Conservation (phyloP, 306 rosid species). For the Biancaea sappan region DNA sequence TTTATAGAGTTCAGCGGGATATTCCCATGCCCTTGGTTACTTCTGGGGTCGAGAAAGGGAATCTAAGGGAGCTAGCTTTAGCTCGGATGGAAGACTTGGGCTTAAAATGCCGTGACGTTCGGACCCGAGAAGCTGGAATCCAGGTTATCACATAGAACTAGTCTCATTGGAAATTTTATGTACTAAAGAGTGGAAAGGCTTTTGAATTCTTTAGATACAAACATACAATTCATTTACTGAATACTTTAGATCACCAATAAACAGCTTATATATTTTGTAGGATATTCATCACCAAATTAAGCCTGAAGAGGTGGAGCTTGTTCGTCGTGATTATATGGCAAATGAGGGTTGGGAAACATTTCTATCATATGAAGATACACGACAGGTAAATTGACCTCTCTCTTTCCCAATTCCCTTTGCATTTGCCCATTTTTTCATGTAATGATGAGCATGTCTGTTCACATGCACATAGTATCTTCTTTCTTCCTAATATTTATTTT, state of each 20-base stretch:
- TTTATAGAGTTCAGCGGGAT: constrained; percentile 97
- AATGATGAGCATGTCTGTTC: neutral
- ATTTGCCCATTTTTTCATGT: neutral
- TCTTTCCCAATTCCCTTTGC: neutral
- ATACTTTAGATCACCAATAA: constrained; percentile 17
- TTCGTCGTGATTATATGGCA: constrained; percentile 89
- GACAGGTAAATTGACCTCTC: constrained; percentile 60
- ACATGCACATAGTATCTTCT: neutral
- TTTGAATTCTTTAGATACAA: constrained; percentile 15
- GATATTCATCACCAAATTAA: constrained; percentile 93
- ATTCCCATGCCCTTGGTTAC: constrained; percentile 99
- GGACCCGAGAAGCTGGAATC: constrained; percentile 97
- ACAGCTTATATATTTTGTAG: constrained; percentile 44
- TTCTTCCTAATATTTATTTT: constrained; percentile 11
- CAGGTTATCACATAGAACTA: constrained; percentile 57
- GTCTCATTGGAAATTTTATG: constrained; percentile 24
- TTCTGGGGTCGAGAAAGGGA: constrained; percentile 98
- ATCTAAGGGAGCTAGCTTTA: constrained; percentile 89
- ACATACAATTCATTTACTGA: neutral
- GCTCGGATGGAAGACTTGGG: constrained; percentile 99
- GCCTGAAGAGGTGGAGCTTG: constrained; percentile 96
- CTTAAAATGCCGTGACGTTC: constrained; percentile 94
- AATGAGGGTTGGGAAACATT: constrained; percentile 99
- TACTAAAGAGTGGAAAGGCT: constrained; percentile 4
- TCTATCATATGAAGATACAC: constrained; percentile 88